A percentile compares a stretch with the other conserved stretches of the same genome.
These are phyloP conservation scores for Penicillium ochrochloron DNA, from an alignment of 495 filamentous ascomycete species.

Conservation along the genomic window DNA sequence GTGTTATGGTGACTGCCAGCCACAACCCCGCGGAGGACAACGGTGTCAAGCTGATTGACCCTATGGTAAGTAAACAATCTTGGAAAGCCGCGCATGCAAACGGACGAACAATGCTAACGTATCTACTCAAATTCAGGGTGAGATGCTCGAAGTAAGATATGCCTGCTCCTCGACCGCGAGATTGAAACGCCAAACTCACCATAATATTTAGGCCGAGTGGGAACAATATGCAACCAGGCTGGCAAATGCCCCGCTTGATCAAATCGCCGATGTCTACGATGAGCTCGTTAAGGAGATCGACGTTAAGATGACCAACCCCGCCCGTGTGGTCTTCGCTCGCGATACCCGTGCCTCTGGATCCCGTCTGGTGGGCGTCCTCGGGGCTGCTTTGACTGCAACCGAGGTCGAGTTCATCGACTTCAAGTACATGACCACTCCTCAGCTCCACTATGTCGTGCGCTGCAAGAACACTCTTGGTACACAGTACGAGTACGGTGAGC, in stretches of 20 bases:
- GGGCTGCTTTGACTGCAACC: constrained; percentile 75
- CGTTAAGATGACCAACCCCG: constrained; percentile 69
- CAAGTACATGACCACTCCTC: constrained; percentile 89
- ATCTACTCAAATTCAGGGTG: constrained; percentile 58
- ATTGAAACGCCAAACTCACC: constrained; percentile 12
- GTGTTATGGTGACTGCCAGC: constrained; percentile 98
- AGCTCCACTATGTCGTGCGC: constrained; percentile 94
- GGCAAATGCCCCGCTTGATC: constrained; percentile 78
- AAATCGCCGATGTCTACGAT: constrained; percentile 75
- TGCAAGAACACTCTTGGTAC: constrained; percentile 90
- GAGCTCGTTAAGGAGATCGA: constrained; percentile 71
- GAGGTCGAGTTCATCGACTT: constrained; percentile 76
- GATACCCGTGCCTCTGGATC: constrained; percentile 93
- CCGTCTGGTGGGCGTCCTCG: constrained; percentile 75
- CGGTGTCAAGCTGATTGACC: constrained; percentile 97
- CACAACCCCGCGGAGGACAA: constrained; percentile 98
- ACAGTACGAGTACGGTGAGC: constrained; percentile 80
- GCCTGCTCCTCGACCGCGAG: neutral
- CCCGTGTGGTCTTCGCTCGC: constrained; percentile 85
- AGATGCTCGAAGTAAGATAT: constrained; percentile 82
- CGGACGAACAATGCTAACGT: constrained; percentile 6
- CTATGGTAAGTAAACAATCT: constrained; percentile 65
- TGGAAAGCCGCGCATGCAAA: neutral
- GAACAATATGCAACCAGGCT: constrained; percentile 84
- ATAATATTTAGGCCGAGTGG: constrained; percentile 67